These are phyloP conservation scores for Triglochin maritima DNA, from an alignment of 106 monocot species.

Conservation along the genomic window DNA sequence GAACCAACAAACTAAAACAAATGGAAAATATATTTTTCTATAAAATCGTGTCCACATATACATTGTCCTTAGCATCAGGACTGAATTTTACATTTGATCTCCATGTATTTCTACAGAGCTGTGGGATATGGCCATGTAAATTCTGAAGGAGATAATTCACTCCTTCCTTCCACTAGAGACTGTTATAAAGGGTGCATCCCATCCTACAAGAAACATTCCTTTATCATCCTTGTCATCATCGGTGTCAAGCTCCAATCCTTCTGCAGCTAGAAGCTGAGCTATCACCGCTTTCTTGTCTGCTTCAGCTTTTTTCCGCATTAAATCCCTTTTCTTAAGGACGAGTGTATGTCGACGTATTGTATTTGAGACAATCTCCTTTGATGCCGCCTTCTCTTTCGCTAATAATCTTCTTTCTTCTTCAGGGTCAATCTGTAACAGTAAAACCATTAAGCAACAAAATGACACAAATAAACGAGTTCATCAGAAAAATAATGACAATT, in stretches of 20 bases:
- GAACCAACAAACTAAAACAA: too few species aligned
- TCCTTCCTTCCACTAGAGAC: too few species aligned
- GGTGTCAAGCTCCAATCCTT: constrained; percentile 89
- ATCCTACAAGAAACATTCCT: neutral
- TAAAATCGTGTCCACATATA: too few species aligned
- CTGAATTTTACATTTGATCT: too few species aligned
- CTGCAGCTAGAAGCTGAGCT: constrained; percentile 65
- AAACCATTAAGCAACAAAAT: neutral
- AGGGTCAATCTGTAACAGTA: constrained; percentile 59
- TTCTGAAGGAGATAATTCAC: too few species aligned
- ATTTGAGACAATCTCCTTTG: constrained; percentile 46
- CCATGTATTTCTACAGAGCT: too few species aligned
- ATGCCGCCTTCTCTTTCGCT: constrained; percentile 81
- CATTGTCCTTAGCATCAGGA: too few species aligned
- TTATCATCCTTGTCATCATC: constrained; percentile 35
- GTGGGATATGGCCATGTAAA: too few species aligned
- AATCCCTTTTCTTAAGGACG: constrained; percentile 76
- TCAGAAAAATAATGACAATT: neutral
- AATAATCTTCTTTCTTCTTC: constrained; percentile 82
- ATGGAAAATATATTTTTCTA: too few species aligned
- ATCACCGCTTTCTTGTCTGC: constrained; percentile 55
- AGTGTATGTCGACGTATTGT: constrained; percentile 84
- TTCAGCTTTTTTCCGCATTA: constrained; percentile 79
- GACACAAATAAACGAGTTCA: neutral
- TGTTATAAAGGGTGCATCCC: too few species aligned